phyloP scores from a whole-genome alignment of 208 protist species.

The Naegleria fowleri region DNA sequence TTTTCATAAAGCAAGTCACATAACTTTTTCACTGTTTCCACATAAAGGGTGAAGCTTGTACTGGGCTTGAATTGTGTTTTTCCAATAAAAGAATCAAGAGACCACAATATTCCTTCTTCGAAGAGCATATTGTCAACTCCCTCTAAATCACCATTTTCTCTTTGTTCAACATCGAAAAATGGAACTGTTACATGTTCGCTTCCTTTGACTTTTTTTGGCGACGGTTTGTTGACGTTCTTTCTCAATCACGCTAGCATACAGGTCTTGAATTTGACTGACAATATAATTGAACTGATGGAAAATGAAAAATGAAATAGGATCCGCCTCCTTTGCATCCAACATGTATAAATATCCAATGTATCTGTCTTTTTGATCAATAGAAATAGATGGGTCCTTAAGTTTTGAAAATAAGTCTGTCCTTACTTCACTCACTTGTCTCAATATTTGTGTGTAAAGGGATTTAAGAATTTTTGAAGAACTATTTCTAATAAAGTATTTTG shows the following conservation, averaged over 20 bases:
- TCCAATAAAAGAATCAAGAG: background rate
- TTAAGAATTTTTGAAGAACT: background rate
- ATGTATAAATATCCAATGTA: background rate
- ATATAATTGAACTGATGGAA: background rate
- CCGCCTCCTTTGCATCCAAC: background rate
- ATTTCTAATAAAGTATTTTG: background rate
- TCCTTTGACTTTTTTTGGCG: background rate
- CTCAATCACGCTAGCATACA: background rate
- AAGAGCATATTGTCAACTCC: background rate
- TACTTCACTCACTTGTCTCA: background rate
- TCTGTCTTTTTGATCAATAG: background rate
- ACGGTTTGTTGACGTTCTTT: background rate
- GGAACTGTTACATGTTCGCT: background rate
- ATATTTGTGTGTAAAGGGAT: background rate
- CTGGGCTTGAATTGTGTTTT: background rate
- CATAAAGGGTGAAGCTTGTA: background rate
- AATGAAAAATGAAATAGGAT: background rate
- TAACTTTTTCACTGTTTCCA: background rate
- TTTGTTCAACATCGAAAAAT: no score
- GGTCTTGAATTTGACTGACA: background rate
- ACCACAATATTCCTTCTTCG: background rate
- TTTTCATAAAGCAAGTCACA: background rate
- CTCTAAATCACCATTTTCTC: background rate
- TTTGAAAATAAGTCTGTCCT: background rate
- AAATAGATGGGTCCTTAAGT: background rate